These are phyloP conservation scores for Cocos nucifera DNA, from an alignment of 176 grass and related monocot genomes.

Conservation along the genomic window DNA sequence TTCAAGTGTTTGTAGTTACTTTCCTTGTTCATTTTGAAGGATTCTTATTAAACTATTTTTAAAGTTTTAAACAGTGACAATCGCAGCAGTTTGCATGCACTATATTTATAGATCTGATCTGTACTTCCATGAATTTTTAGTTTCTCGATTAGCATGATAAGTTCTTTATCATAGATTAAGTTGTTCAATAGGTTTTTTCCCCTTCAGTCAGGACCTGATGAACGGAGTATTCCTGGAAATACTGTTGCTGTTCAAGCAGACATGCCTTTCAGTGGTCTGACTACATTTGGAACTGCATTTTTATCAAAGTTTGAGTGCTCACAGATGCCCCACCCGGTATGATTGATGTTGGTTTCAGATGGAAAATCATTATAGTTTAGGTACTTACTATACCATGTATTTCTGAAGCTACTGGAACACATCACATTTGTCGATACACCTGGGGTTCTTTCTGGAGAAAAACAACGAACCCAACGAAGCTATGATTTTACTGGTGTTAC, in stretches of 20 bases:
- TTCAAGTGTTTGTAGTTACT: no score
- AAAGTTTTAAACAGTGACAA: no score
- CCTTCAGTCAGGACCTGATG: slow-evolving; percentile 81
- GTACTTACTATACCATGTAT: slow-evolving; percentile 24
- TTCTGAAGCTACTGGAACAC: slow-evolving; percentile 79
- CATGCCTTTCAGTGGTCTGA: slow-evolving; percentile 93
- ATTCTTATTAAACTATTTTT: no score
- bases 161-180: neutral
- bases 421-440: slow-evolving; percentile 96
- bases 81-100: no score
- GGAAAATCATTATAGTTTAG: slow-evolving; percentile 13
- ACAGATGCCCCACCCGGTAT: slow-evolving; percentile 97
- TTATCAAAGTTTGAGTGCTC: slow-evolving; percentile 99
- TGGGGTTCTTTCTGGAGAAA: slow-evolving; percentile 91
- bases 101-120: no score
- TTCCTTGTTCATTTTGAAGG: no score
- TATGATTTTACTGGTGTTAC: slow-evolving; percentile 86
- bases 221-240: slow-evolving; percentile 90
- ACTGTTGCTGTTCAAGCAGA: slow-evolving; percentile 97
- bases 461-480: slow-evolving; percentile 76
- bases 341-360: slow-evolving; percentile 18
- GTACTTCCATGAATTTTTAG: no score
- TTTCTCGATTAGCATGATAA: no score
- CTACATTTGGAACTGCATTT: slow-evolving; percentile 86
- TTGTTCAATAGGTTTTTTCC: slow-evolving; percentile 2